These are phyloP conservation scores for Metschnikowia colocasiae DNA, from an alignment of 805 yeast genomes.

Conservation along the genomic window DNA sequence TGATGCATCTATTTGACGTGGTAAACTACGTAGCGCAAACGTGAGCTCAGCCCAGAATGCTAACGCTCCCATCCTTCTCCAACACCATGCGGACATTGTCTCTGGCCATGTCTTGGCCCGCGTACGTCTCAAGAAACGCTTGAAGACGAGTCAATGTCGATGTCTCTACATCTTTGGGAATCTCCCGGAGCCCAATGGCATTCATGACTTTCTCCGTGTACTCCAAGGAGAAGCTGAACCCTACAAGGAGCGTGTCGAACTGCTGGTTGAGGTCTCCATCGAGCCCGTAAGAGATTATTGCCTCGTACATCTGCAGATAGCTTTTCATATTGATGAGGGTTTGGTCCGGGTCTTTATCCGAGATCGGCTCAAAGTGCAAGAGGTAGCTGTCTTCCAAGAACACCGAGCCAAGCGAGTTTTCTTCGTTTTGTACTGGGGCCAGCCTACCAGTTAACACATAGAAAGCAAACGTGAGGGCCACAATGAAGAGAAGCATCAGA, in stretches of 20 bases:
- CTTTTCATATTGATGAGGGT: background rate
- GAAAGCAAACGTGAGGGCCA: conserved; percentile 1
- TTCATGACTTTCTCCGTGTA: conserved; percentile 9
- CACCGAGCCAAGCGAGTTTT: conserved; percentile 2
- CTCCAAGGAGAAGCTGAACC: conserved; percentile 10
- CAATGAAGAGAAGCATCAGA: conserved; percentile 1
- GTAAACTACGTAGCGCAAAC: background rate
- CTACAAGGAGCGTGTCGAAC: conserved; percentile 12
- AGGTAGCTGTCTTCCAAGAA: background rate
- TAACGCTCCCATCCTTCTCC: conserved; percentile 13
- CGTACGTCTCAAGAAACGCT: conserved; percentile 7
- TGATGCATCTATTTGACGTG: background rate
- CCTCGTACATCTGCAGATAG: conserved; percentile 1
- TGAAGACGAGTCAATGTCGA: conserved; percentile 7
- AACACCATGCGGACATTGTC: conserved; percentile 11
- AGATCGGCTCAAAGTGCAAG: conserved; percentile 1
- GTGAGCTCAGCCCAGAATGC: conserved; percentile 2
- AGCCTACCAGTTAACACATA: conserved; percentile 1
- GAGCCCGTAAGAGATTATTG: conserved; percentile 3
- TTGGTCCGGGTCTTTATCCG: background rate
- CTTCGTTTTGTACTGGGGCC: background rate
- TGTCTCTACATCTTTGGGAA: conserved; percentile 1
- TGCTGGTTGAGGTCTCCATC: conserved; percentile 10
- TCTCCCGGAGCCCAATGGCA: conserved; percentile 5
- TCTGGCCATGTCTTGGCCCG: conserved; percentile 6